Conservation (phyloP, 345 rosid species). For the Lepidium africanum region DNA sequence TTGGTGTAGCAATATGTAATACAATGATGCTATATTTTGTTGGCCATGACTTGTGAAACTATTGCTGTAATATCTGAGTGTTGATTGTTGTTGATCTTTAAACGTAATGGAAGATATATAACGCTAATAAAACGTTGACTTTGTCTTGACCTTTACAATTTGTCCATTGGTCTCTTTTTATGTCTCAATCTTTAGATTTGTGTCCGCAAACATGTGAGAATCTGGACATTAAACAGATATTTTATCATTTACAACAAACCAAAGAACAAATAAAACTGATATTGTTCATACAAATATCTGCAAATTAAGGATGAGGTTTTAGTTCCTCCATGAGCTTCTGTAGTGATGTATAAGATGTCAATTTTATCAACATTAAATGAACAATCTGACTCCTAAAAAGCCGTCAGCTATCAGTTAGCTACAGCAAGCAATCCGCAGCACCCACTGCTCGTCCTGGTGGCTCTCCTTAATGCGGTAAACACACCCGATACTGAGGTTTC, state of each 20-base stretch:
- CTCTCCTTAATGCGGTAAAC: constrained; percentile 37
- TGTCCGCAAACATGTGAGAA: not conserved
- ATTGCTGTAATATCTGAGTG: not conserved
- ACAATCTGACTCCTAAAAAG: constrained; percentile 31
- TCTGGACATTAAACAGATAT: not conserved
- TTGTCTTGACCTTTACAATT: not conserved
- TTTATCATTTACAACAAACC: constrained; percentile 17
- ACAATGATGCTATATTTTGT: not conserved
- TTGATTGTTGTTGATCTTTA: not conserved
- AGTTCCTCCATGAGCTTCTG: constrained; percentile 17
- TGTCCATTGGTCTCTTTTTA: not conserved
- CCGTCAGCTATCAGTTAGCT: constrained; percentile 24
- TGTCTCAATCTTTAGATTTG: not conserved
- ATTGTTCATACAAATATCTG: constrained; percentile 36
- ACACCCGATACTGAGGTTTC: constrained; percentile 17
- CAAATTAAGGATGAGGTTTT: constrained; percentile 23
- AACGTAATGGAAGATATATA: not conserved
- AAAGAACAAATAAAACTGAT: not conserved
- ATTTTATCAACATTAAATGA: constrained; percentile 22
- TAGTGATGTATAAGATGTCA: constrained; percentile 21
- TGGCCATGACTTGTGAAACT: not conserved
- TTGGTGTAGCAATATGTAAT: constrained; percentile 65
- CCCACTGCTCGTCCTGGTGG: constrained; percentile 41
- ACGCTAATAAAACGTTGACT: not conserved
- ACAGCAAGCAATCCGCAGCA: constrained; percentile 27